Evolutionary conservation across 257 asterid species (phyloP).

Genomic region (Cinchona pubescens): DNA sequence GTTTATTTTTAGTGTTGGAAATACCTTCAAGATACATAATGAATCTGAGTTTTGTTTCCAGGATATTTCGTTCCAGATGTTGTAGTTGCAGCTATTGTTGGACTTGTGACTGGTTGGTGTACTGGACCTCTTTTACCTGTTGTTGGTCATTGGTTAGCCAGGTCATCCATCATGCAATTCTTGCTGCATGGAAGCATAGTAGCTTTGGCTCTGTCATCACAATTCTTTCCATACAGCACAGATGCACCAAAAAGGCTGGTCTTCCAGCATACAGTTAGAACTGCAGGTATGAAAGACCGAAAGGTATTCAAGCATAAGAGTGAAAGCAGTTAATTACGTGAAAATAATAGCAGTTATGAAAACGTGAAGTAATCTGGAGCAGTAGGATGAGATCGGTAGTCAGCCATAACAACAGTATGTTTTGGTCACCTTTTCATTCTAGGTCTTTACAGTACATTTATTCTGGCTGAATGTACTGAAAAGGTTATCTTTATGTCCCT

Average conservation of each 20-base stretch:
- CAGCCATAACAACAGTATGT: not conserved
- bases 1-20: not conserved
- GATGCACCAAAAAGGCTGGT: slow-evolving; percentile 94
- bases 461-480: not conserved
- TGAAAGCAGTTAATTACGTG: not conserved
- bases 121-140: slow-evolving; percentile 87
- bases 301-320: slow-evolving; percentile 33
- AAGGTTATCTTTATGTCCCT: not conserved
- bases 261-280: slow-evolving; percentile 76
- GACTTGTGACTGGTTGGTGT: slow-evolving; percentile 90
- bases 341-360: not conserved
- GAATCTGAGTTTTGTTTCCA: slow-evolving; percentile 37
- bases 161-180: slow-evolving; percentile 52
- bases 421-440: not conserved
- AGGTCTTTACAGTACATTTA: not conserved
- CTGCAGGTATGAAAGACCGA: slow-evolving; percentile 49
- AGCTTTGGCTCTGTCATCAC: slow-evolving; percentile 82
- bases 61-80: slow-evolving; percentile 85
- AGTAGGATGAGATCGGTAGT: not conserved
- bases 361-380: not conserved
- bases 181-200: slow-evolving; percentile 69
- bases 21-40: not conserved
- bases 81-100: slow-evolving; percentile 72
- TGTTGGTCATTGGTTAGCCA: slow-evolving; percentile 72
- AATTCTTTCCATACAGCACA: slow-evolving; percentile 88